These are phyloP conservation scores for Agrostemma githago DNA, from an alignment of 148 eudicot species.

Conservation along the genomic window DNA sequence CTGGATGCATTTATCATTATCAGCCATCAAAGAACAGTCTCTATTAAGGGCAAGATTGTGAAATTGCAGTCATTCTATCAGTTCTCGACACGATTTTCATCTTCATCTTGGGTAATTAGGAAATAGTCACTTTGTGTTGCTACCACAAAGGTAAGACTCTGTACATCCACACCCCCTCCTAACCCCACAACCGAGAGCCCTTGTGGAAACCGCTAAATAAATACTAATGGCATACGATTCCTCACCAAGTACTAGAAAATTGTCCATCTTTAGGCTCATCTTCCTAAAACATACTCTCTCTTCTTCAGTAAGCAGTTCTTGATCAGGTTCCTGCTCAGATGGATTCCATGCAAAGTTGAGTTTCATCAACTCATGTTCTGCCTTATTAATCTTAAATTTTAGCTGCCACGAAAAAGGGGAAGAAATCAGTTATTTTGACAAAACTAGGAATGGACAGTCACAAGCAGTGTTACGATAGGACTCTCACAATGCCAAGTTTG, in stretches of 20 bases:
- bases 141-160: not conserved
- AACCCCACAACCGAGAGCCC: not conserved
- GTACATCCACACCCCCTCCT: not conserved
- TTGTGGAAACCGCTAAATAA: not conserved
- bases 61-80: no score
- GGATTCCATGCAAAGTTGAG: slow-evolving; percentile 51
- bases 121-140: not conserved
- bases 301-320: slow-evolving; percentile 74
- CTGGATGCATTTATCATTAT: no score
- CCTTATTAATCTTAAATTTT: slow-evolving; percentile 54
- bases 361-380: slow-evolving; percentile 41
- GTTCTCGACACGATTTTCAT: no score
- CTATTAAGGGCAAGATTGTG: no score
- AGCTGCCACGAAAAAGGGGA: slow-evolving; percentile 48
- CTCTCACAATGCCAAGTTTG: slow-evolving; percentile 63
- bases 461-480: slow-evolving; percentile 1
- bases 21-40: not conserved
- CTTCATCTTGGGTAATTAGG: no score
- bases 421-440: not conserved
- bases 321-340: slow-evolving; percentile 57
- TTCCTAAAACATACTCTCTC: slow-evolving; percentile 74
- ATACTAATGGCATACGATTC: slow-evolving; percentile 1
- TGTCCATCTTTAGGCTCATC: slow-evolving; percentile 62
- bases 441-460: not conserved
- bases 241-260: slow-evolving; percentile 71